Evolutionary conservation across 192 early-diverging fungal species (phyloP).

Genomic region (Backusella australiensis): DNA sequence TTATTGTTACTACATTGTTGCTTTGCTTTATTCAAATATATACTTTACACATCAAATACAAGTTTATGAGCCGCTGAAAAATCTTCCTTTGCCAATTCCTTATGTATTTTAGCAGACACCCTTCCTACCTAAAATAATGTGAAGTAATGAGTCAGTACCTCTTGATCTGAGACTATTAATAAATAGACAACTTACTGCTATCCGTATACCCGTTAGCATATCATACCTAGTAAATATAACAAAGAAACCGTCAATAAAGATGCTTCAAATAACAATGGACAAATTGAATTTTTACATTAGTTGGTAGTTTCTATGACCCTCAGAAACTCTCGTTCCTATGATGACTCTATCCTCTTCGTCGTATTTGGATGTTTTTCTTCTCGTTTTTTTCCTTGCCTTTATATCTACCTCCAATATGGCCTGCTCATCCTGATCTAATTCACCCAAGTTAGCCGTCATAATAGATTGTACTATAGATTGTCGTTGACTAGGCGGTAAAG

Average conservation of each 20-base stretch:
- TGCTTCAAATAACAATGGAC: not conserved
- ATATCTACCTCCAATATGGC: constrained; percentile 41
- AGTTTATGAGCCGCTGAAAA: constrained; percentile 89
- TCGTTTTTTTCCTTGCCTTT: constrained; percentile 34
- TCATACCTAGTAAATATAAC: constrained; percentile 71
- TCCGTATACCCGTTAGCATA: constrained; percentile 94
- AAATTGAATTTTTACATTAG: constrained; percentile 61
- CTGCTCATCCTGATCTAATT: constrained; percentile 31
- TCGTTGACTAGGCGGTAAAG: not conserved
- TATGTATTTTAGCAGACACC: constrained; percentile 79
- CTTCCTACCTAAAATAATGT: constrained; percentile 48
- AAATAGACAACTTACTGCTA: constrained; percentile 46
- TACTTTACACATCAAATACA: constrained; percentile 86
- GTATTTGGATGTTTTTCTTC: constrained; percentile 36
- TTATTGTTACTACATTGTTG: not conserved
- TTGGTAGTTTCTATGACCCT: constrained; percentile 96
- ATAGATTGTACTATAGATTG: constrained; percentile 10
- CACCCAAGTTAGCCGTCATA: constrained; percentile 32
- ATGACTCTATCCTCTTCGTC: constrained; percentile 40
- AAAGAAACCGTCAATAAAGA: not conserved
- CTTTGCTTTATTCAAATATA: not conserved
- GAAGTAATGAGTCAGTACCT: not conserved
- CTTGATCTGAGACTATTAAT: not conserved
- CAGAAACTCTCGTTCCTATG: constrained; percentile 85
- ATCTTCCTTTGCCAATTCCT: constrained; percentile 72